phyloP scores from a whole-genome alignment of 345 rosid genomes.

The Lepidium didymum region DNA sequence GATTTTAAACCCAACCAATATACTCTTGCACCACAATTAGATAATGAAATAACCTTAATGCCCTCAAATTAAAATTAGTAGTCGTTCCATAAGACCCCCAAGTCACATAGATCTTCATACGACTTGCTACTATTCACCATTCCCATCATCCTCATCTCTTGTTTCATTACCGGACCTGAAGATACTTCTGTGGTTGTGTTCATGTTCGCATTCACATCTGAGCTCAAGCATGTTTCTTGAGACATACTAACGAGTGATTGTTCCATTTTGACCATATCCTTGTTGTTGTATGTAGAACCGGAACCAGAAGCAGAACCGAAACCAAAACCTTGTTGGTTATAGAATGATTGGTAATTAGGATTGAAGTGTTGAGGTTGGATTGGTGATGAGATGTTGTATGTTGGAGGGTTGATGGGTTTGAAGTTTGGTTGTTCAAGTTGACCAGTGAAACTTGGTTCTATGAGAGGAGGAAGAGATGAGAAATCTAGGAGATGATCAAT shows the following conservation, averaged over 20 bases:
- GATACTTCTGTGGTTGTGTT: slow-evolving; percentile 19
- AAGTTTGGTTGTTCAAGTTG: slow-evolving; percentile 21
- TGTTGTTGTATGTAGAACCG: slow-evolving; percentile 9
- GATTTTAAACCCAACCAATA: slow-evolving; percentile 20
- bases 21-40: slow-evolving; percentile 19
- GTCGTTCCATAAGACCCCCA: slow-evolving; percentile 26
- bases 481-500: slow-evolving; percentile 30
- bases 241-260: slow-evolving; percentile 27
- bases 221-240: slow-evolving; percentile 31
- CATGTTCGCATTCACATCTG: slow-evolving; percentile 23
- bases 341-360: slow-evolving; percentile 10
- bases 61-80: slow-evolving; percentile 6
- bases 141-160: slow-evolving; percentile 27
- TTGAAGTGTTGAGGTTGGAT: slow-evolving; percentile 5
- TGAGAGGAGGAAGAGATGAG: slow-evolving; percentile 33
- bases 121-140: slow-evolving; percentile 22
- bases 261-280: slow-evolving; percentile 29
- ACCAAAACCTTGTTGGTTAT: slow-evolving; percentile 16
- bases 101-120: slow-evolving; percentile 28
- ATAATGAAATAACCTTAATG: slow-evolving; percentile 3
- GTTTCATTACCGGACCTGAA: slow-evolving; percentile 24
- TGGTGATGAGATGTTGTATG: slow-evolving; percentile 17
- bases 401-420: slow-evolving; percentile 22
- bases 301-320: slow-evolving; percentile 14
- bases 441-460: slow-evolving; percentile 18